Conservation (phyloP, 2,329 filamentous ascomycete genomes). For the Chaetomiaceae sp. region DNA sequence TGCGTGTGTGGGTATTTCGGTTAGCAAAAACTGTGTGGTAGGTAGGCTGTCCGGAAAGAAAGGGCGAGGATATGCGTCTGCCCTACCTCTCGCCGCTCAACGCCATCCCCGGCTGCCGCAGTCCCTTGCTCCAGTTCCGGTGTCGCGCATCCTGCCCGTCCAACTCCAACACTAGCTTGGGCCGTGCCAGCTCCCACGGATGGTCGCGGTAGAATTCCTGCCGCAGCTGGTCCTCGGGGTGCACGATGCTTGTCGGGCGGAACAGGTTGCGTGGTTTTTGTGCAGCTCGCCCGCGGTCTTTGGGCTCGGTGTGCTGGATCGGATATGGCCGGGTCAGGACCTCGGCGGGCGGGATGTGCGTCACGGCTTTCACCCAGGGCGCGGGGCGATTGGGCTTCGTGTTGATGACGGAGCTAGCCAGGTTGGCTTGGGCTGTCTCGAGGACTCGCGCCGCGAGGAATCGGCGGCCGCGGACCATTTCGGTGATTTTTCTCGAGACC, state of each 20-base stretch:
- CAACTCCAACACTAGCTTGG: constrained; percentile 76
- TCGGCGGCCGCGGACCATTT: constrained; percentile 33
- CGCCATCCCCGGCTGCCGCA: constrained; percentile 69
- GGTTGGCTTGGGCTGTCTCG: constrained; percentile 36
- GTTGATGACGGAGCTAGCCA: constrained; percentile 34
- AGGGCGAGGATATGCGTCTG: neutral
- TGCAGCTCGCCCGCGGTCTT: constrained; percentile 37
- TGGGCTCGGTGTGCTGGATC: constrained; percentile 39
- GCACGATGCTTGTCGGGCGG: constrained; percentile 70
- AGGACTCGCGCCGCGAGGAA: constrained; percentile 41
- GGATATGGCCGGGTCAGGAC: constrained; percentile 52
- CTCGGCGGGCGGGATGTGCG: constrained; percentile 54
- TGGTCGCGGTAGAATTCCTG: constrained; percentile 86
- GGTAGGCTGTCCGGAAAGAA: too few relatives aligned
- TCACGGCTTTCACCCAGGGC: constrained; percentile 50
- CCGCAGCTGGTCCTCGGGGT: constrained; percentile 79
- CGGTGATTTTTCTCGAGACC: neutral
- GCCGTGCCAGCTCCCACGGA: constrained; percentile 92
- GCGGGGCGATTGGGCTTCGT: constrained; percentile 31
- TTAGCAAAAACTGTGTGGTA: too few relatives aligned
- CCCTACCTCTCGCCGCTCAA: constrained; percentile 79
- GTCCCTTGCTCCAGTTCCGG: constrained; percentile 72
- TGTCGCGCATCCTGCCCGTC: constrained; percentile 75
- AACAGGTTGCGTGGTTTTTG: constrained; percentile 72
- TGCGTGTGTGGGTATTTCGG: neutral